Conservation (phyloP, 2,329 filamentous ascomycete species). For the Aspergillus aculeatinus region DNA sequence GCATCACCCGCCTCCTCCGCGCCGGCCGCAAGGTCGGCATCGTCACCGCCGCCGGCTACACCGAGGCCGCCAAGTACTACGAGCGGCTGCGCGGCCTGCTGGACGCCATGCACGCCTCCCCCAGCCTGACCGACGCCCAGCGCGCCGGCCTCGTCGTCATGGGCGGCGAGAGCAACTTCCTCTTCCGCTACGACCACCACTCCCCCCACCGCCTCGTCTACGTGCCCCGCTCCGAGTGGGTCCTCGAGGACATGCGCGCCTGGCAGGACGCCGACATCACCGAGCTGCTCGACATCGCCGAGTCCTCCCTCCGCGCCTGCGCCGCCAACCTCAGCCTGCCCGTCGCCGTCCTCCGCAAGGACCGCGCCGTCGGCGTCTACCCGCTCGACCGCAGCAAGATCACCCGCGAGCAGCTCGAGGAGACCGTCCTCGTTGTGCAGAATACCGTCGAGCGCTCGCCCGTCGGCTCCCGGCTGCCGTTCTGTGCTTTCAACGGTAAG, state of each 20-base stretch:
- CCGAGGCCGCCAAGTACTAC: conserved; percentile 82
- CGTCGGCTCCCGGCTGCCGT: conserved; percentile 70
- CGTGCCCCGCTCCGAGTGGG: conserved; percentile 59
- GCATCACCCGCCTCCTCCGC: conserved; percentile 68
- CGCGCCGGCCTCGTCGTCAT: conserved; percentile 84
- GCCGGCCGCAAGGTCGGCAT: conserved; percentile 85
- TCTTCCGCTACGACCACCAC: conserved; percentile 72
- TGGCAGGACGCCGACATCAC: conserved; percentile 67
- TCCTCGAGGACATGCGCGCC: conserved; percentile 55
- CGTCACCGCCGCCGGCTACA: conserved; percentile 95
- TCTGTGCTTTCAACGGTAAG: conserved; percentile 90
- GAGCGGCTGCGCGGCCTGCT: conserved; percentile 82
- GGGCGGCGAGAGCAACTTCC: conserved; percentile 93
- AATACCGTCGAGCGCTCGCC: conserved; percentile 82
- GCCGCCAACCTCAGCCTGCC: conserved; percentile 75
- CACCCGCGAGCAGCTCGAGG: conserved; percentile 84
- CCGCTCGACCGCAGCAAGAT: conserved; percentile 66
- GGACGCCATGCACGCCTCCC: conserved; percentile 68
- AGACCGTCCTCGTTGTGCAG: conserved; percentile 92
- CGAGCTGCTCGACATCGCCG: conserved; percentile 82
- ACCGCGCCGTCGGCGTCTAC: conserved; percentile 78
- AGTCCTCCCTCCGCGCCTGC: conserved; percentile 78
- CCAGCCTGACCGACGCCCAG: conserved; percentile 61
- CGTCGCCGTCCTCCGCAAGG: conserved; percentile 80
- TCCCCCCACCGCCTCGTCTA: conserved; percentile 67